Conservation (phyloP, 1,284 basidiomycete species). For the Porogramme epimiltina region DNA sequence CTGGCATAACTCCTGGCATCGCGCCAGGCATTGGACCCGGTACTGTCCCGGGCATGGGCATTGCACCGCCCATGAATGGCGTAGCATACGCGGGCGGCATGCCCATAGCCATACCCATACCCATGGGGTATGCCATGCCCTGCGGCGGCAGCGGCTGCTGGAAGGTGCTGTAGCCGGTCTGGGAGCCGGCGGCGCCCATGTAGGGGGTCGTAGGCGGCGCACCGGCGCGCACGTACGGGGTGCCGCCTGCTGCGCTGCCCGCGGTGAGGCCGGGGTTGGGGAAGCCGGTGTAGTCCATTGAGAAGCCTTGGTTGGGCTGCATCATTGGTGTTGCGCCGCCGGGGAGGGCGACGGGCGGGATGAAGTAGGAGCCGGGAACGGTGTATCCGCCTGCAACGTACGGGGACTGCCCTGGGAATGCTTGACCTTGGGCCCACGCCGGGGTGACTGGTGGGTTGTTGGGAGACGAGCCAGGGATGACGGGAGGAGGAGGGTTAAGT, state of each 20-base stretch:
- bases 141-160: constrained; percentile 22
- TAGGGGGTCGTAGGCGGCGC: constrained; percentile 22
- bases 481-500: constrained; percentile 23
- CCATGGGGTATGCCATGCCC: constrained; percentile 1
- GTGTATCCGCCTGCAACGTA: constrained; percentile 19
- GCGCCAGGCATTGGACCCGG: constrained; percentile 7
- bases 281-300: constrained; percentile 31
- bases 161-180: constrained; percentile 23
- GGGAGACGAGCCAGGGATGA: constrained; percentile 28
- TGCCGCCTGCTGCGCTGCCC: constrained; percentile 6
- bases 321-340: constrained; percentile 23
- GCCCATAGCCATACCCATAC: constrained; percentile 10
- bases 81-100: constrained; percentile 1
- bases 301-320: constrained; percentile 24
- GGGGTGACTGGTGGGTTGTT: constrained; percentile 15
- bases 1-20: constrained; percentile 8
- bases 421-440: constrained; percentile 20
- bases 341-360: constrained; percentile 30
- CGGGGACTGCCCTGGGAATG: constrained; percentile 17
- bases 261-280: constrained; percentile 16
- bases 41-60: constrained; percentile 11
- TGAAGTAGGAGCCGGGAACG: constrained; percentile 33
- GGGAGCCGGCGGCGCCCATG: constrained; percentile 12
- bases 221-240: constrained; percentile 17
- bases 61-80: constrained; percentile 7